Base-by-base conservation (phyloP, 306 rosid genomes). In the Acacia crassicarpa region DNA sequence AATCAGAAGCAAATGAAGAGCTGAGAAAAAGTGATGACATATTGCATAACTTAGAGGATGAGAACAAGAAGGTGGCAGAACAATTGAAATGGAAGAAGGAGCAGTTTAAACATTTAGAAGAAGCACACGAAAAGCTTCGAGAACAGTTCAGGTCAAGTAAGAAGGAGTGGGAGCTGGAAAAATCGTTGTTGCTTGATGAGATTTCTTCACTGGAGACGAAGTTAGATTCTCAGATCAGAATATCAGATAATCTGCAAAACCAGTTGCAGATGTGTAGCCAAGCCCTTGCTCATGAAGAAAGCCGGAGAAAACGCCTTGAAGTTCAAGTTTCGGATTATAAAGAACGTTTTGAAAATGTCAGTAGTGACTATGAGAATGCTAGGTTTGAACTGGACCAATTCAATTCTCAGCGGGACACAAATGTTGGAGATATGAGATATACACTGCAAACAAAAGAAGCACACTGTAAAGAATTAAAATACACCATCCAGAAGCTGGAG, bases 81-180 rank as follows among this genome's bases (percentile, higher is more conserved):
- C 88, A 87, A 78, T 72, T 92, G 45, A 92, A 90, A 80, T 89
- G 92, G 94, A 93, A 91, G 82, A 85, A 65, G 67, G 93, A 92
- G 79, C 94, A 90, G 43, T 92, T 89, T 78, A 80, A 68, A 40
- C 92, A 92, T 80, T 79, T 90, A 32, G 89, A 89, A 80, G 91
- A 90, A 75, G 97, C 91, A 25, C 83, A 87, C 53, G 82, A 78
- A 54, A 89, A 86, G 80, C 76, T 91, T 19, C 49, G 58, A 58
- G 84, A 83, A 5, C 85, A 88, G 83, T 89, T 89, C 76, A 86
- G 77, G 84, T 84, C 48, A 67, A 77, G 86, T 63, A 75, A 85
- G 86, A 83, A 89, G 71, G 92, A 90, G 51, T 87, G 91, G 91
- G 91, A 88, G 79, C 15, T n/a, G 71, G 92, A 91, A 85, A 89